Evolutionary conservation across 768 basidiomycete species (phyloP).

Genomic region (Trametopsis cervina): DNA sequence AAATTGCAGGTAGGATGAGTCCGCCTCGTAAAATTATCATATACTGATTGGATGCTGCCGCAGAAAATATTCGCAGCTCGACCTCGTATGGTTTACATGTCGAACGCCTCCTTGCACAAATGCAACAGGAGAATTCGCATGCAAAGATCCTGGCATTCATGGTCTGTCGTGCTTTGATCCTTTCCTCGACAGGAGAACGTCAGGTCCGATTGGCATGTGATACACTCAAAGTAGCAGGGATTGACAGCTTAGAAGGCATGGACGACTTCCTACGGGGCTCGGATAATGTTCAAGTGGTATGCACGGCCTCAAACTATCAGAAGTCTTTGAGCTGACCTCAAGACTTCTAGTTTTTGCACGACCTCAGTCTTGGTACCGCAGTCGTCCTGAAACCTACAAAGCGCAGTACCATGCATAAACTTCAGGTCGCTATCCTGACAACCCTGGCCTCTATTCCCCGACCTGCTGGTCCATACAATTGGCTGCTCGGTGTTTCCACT

Average conservation of each 20-base stretch:
- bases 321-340: not conserved
- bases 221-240: conserved; percentile 38
- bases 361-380: conserved; percentile 37
- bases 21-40: not conserved
- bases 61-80: conserved; percentile 62
- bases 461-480: conserved; percentile 41
- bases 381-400: conserved; percentile 57
- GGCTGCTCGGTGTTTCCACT: conserved; percentile 34
- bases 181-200: conserved; percentile 46
- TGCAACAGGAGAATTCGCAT: conserved; percentile 44
- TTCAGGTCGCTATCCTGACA: conserved; percentile 53
- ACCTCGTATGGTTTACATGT: conserved; percentile 37
- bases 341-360: conserved; percentile 37
- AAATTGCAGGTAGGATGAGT: conserved; percentile 54
- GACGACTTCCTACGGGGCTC: conserved; percentile 29
- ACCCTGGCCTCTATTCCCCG: conserved; percentile 42
- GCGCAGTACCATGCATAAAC: conserved; percentile 42
- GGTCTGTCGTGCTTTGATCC: conserved; percentile 54
- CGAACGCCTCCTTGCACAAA: conserved; percentile 41
- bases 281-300: conserved; percentile 24
- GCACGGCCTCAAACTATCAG: conserved; percentile 5
- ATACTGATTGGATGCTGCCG: not conserved
- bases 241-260: conserved; percentile 38
- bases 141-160: conserved; percentile 54
- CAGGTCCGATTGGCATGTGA: conserved; percentile 48